Evolutionary conservation across 495 filamentous ascomycete species (phyloP).

Genomic region (Penicillium goetzii): DNA sequence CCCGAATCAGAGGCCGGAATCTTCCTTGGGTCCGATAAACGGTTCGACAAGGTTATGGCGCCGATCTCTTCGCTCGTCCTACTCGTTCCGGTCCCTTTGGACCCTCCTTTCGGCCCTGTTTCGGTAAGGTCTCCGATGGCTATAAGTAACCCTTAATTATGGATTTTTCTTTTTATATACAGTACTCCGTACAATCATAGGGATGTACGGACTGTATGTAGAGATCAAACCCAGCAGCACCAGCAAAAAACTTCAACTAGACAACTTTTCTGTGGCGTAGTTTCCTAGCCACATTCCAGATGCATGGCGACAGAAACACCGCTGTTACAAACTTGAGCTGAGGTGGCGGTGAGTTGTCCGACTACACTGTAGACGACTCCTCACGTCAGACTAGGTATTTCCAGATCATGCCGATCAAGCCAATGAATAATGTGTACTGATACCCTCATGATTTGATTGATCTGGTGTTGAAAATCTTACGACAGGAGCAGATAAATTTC

Average conservation of each 20-base stretch:
- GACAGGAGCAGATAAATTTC: neutral
- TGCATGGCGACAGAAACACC: neutral
- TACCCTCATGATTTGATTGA: neutral
- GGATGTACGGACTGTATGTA: neutral
- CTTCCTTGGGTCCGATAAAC: slow-evolving; percentile 19
- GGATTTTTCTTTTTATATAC: too few species aligned
- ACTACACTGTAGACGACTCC: neutral
- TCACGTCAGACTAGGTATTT: neutral
- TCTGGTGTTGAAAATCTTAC: neutral
- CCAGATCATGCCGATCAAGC: neutral
- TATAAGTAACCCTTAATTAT: too few species aligned
- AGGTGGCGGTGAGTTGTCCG: slow-evolving; percentile 6
- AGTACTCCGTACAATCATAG: too few species aligned
- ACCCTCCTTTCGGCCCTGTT: slow-evolving; percentile 7
- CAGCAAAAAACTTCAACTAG: neutral
- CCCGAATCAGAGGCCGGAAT: slow-evolving; percentile 7
- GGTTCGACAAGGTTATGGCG: slow-evolving; percentile 20
- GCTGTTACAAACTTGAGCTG: neutral
- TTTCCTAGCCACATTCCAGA: slow-evolving; percentile 14
- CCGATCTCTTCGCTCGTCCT: slow-evolving; percentile 14
- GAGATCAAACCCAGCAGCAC: neutral
- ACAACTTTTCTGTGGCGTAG: neutral
- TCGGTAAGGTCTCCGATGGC: slow-evolving; percentile 11
- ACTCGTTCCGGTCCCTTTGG: slow-evolving; percentile 11
- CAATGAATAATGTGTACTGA: too few species aligned